Evolutionary conservation across 208 protist genomes (phyloP), one percentile per base, ranked within the genome.

Genomic region (Leishmania major): DNA sequence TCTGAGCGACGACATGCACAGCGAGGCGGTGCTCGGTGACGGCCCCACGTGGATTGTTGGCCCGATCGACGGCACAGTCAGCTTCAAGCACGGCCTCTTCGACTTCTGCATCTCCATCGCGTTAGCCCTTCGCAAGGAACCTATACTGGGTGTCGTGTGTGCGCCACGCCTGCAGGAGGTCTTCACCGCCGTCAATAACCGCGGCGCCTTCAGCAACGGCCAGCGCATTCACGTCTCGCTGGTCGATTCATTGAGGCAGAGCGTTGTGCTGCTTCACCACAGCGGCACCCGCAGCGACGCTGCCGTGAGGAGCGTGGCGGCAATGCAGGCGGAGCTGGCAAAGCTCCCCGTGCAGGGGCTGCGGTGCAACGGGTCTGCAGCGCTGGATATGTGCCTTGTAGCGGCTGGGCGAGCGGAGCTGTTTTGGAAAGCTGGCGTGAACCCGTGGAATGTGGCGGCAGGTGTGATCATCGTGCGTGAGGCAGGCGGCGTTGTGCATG

Each of bases 321-420:
- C 25, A 13, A 96, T 97, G 64, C 89, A 95, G 84, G 83, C 82
- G 45, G 90, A 92, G 66, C 86, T 98, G 22, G 79, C 80, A 2
- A 83, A 87, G 59, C 37, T 92, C 17, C 94, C 93, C 5, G 93
- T 97, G 35, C 94, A 96, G 45, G 88, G 86, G 6, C 25, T 97
- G n/a, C 91, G 96, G n/a, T 91, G 76, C 78, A 83, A 94, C 66
- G 95, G 93, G 6, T 86, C 92, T 11, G 84, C 88, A 11, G 95
- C 94, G 43, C 84, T 98, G 57, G 91, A 96, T 59, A 97, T 98
- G 94, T 98, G 95, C 80, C 91, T 92, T 57, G 92, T 98, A 17
- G 96, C 94, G 1, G 86, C 85, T 8, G 96, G 96, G 5, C 84
- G 89, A 45, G 92, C 89, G 19, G 94, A 97, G 45, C 75, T 93